Evolutionary conservation across 495 filamentous ascomycete genomes (phyloP), one percentile per base, ranked within the genome.

Genomic region (Penicillium dipodomyicola): DNA sequence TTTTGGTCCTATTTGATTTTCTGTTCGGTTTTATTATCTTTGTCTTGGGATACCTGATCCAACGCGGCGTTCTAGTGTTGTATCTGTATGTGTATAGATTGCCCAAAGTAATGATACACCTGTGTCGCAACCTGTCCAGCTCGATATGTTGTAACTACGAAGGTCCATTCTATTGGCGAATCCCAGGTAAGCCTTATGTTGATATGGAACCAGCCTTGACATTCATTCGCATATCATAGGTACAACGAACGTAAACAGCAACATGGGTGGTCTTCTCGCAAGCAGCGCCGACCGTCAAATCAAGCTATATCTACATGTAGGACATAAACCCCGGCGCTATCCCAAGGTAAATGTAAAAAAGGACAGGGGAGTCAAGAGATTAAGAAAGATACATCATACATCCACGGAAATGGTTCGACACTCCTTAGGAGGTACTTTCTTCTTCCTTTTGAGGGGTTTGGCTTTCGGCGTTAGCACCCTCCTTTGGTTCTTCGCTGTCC

Each of bases 171-270:
- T 12, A 48, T n/a, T 33, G 46, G 9, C 5, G 29, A 30, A 20
- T 48, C 2, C 29, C 10, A 30, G 32, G 8, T 29, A 46, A 47
- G 15, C 27, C 17, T 14, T 23, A 49, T 11, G 44, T 22, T 46
- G 43, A 27, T 27, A 45, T 27, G 14, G 23, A 46, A 23, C 42
- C 42, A 25, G 20, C 9, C 11, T 20, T 44, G 42, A 44, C 19
- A 44, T 44, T 47, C 23, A 44, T 44, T 47, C 23, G 2, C n/a
- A 20, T 22, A 23, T 23, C 41, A 23, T 43, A 43, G 41, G n/a
- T 85, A 77, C 52, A 75, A 80, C 32, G 74, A 75, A 80, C 35
- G 75, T 81, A 68, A 78, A 44, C 40, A 44, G 12, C 10, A 25
- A 51, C 9, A 14, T 51, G 32, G 35, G 27, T 45, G n/a, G 40